Evolutionary conservation across 179 eudicot species (phyloP), one percentile per base, ranked within the genome.

Genomic region (Silene noctiflora): DNA sequence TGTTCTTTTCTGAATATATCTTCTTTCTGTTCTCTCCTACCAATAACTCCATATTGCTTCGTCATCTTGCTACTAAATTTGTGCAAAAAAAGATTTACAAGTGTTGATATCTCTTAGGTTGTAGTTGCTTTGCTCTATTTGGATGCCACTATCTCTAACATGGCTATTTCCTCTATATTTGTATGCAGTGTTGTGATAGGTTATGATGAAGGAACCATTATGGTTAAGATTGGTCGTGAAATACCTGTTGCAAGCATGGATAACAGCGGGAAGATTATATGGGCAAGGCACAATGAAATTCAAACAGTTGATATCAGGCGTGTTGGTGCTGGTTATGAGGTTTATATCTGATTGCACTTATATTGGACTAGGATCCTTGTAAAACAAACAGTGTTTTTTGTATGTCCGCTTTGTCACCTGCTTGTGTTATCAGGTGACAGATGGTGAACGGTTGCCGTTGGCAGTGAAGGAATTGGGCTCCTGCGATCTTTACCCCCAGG

Each of bases 401-500:
- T 22, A 6, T 78, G 19, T 7, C 11, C 60, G 73, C 21, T 72
- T 27, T 67, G 59, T 72, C 65, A 19, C 53, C 51, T 72, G 55
- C 75, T 56, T 79, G 72, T 76, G 20, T 64, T 67, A 71, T 77
- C 86, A 95, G 97, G 91, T 87, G 67, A 89, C 97, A 78, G 99
- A 95, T 82, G 99, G 98, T 73, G 99, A 95, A 82, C 88, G 99
- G 80, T 76, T 95, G 82, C 99, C 97, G 22, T 81, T 95, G 80
- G 89, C 97, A 58, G 93, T 95, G 59, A 95, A 91, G 86, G 99
- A 95, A 84, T 82, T 95, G 90, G 99, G 99, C 60, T 87, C 95
- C 35, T 95, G 99, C 82, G 99, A 95, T 85, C 95, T 95, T 82
- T 95, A 95, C 83, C 99, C 99, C 17, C 99, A 95, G 88, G 99